Conservation (phyloP, 169 alveolate genomes). For the Amoebophrya sp. region DNA sequence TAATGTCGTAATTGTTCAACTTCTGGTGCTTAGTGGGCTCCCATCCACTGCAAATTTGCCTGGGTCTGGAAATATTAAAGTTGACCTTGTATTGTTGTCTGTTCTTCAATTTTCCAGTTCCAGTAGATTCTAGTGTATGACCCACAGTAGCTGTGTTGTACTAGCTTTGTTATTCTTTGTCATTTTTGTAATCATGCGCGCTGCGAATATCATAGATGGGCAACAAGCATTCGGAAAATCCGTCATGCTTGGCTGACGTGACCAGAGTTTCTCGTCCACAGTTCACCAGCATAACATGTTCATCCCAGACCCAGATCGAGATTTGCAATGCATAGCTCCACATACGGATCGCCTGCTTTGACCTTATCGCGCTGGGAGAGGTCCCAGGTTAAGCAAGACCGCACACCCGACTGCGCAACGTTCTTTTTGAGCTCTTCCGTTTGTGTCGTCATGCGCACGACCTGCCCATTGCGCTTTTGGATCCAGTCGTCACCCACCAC, state of each 20-base stretch:
- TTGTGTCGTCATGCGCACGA: neutral
- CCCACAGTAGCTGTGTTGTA: neutral
- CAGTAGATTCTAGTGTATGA: neutral
- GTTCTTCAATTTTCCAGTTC: too few species aligned
- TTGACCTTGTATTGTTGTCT: too few species aligned
- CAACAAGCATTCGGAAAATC: too few species aligned
- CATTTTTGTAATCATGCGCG: too few species aligned
- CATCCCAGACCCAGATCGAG: too few species aligned
- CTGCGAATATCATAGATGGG: too few species aligned
- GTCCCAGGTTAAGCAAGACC: neutral
- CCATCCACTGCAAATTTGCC: neutral
- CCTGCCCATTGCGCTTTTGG: neutral
- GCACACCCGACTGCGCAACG: neutral
- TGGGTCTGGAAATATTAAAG: neutral
- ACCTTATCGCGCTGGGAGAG: too few species aligned
- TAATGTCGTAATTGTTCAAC: neutral
- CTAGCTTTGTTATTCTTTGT: neutral
- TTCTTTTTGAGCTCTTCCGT: neutral
- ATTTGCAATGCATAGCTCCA: too few species aligned
- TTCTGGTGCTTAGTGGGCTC: neutral
- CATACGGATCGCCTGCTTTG: too few species aligned
- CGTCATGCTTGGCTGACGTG: too few species aligned
- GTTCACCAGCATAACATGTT: too few species aligned
- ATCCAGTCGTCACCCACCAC: neutral
- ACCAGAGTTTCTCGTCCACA: too few species aligned